Evolutionary conservation across 176 grass and related monocot species (phyloP).

Genomic region (Cenchrus fungigraminus): DNA sequence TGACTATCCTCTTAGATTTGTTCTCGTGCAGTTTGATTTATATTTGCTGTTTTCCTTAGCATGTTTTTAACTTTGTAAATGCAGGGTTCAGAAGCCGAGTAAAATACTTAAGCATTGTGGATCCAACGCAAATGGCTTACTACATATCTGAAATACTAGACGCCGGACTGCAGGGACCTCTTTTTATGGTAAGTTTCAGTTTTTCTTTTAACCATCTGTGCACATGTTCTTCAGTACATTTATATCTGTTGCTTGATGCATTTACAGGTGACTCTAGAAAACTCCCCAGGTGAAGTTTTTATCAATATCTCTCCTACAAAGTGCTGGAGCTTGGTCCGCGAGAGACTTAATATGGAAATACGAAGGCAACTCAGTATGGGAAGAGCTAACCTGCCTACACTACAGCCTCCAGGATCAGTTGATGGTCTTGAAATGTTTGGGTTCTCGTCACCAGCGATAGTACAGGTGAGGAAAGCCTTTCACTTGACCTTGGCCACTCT

Average conservation of each 20-base stretch:
- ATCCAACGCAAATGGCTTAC: conserved; percentile 76
- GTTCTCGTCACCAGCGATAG: conserved; percentile 60
- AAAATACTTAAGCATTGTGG: conserved; percentile 73
- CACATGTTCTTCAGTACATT: conserved; percentile 38
- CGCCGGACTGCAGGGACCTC: conserved; percentile 68
- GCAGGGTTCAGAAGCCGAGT: conserved; percentile 94
- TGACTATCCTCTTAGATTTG: neutral
- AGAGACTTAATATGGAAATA: conserved; percentile 90
- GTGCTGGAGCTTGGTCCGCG: conserved; percentile 93
- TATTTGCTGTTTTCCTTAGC: conserved; percentile 25
- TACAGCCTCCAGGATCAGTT: conserved; percentile 86
- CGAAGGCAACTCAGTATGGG: conserved; percentile 64
- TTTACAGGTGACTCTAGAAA: conserved; percentile 81
- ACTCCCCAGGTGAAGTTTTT: conserved; percentile 73
- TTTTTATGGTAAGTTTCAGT: conserved; percentile 76
- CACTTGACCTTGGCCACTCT: conserved; percentile 33
- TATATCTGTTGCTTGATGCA: conserved; percentile 35
- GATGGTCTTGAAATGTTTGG: conserved; percentile 95
- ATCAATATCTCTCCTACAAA: conserved; percentile 66
- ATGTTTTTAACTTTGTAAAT: conserved; percentile 39
- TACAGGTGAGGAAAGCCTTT: conserved; percentile 56
- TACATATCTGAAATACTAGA: conserved; percentile 91
- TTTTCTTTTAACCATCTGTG: neutral
- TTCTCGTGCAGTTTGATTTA: conserved; percentile 5
- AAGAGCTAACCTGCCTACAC: conserved; percentile 60